Evolutionary conservation across 306 rosid species (phyloP), one percentile per base, ranked within the genome.

Genomic region (Cicer chorassanicum): DNA sequence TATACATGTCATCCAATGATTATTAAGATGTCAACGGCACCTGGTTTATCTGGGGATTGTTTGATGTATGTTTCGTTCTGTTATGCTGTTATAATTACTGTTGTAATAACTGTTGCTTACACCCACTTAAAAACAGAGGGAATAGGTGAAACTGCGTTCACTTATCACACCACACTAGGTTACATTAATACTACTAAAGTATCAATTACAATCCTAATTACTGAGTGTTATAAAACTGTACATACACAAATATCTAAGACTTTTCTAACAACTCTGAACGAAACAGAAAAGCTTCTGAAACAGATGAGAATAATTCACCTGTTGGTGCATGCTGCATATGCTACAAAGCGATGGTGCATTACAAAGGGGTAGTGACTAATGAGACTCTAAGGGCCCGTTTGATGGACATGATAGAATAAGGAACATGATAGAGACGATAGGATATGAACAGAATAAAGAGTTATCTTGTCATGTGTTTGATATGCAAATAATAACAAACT

Each of bases 51-150:
- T 8, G 43, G 42, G 72, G 39, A 36, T 57, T 78, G 36, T 44
- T 68, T 56, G 61, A 46, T 38, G 6, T 59, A 43, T 65, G 60
- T 36, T 18, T 77, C 61, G 40, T 21, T 70, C 19, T 78, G 63
- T 36, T 61, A 38, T 15, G 16, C 73, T 49, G 65, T 18, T 56
- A 44, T 29, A 29, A 29, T 29, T 29, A 29, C 36, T 4, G 5
- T 29, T 4, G 5, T 6, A 8, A 54, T 42, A 18, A 65, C 19
- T 40, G 6, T 50, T 51, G 46, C 13, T 39, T 41, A 51, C 70
- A 69, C 16, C 64, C 19, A 6, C 59, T 59, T 29, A 45, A 73
- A 70, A 73, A 71, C 16, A 44, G 70, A 45, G 49, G 49, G 50
- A 73, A 61, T 60, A 6, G 13, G 49, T 34, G 48, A 29, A 43